phyloP scores from a whole-genome alignment of 495 filamentous ascomycete species.

The Trichoderma orchidacearum region DNA sequence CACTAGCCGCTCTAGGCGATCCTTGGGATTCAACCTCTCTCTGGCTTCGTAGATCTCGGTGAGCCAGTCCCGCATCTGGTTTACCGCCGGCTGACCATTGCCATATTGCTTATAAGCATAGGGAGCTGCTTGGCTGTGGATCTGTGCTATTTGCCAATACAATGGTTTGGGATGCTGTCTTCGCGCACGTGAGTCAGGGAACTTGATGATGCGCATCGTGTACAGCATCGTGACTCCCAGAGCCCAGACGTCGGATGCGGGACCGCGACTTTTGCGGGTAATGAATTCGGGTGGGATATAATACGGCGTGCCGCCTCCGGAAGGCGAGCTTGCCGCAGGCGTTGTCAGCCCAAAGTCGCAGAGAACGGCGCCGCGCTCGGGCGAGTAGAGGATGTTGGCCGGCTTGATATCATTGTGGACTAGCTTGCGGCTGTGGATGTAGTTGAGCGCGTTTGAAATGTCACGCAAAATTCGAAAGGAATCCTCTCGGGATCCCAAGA shows the following conservation, averaged over 20 bases:
- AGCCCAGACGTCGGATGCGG: conserved; percentile 34
- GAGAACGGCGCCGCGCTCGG: conserved; percentile 33
- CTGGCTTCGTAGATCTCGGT: conserved; percentile 24
- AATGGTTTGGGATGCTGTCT: conserved; percentile 26
- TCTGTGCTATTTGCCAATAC: conserved; percentile 33
- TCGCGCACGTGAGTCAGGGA: conserved; percentile 28
- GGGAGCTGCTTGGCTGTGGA: conserved; percentile 11
- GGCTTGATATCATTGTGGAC: conserved; percentile 40
- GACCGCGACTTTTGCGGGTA: conserved; percentile 27
- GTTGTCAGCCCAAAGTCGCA: conserved; percentile 36
- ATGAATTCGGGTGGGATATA: conserved; percentile 38
- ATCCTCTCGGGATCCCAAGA: conserved; percentile 23
- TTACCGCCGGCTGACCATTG: conserved; percentile 16
- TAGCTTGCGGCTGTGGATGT: conserved; percentile 27
- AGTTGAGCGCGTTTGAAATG: conserved; percentile 28
- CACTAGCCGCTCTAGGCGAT: conserved; percentile 27
- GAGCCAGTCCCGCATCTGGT: conserved; percentile 33
- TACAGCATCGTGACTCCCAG: conserved; percentile 37
- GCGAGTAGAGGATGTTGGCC: conserved; percentile 37
- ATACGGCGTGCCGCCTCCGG: conserved; percentile 33
- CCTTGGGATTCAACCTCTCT: conserved; percentile 16
- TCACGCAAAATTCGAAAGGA: conserved; percentile 30
- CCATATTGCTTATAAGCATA: conserved; percentile 5
- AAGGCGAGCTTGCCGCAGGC: conserved; percentile 18
- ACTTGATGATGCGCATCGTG: conserved; percentile 28